phyloP scores from a whole-genome alignment of 352 stramenopile genomes.

The Phytopythium oedochilum region DNA sequence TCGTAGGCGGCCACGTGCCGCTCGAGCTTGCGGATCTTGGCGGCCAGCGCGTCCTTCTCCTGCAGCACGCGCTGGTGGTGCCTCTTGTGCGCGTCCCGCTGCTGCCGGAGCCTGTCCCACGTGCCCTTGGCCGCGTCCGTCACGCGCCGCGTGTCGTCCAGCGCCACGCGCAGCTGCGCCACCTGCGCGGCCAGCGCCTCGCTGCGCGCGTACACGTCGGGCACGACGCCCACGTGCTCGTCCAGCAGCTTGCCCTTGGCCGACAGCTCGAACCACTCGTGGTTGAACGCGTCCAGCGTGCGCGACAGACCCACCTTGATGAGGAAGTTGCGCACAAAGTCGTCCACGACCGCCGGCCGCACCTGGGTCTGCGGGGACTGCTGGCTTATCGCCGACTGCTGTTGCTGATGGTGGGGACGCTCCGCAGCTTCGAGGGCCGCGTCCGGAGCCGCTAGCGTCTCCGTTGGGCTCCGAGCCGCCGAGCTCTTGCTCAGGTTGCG shows the following conservation, averaged over 20 bases:
- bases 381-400: not conserved
- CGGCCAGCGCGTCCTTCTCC: constrained; percentile 91
- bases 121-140: constrained; percentile 89
- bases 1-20: constrained; percentile 91
- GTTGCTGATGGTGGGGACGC: not conserved
- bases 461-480: no score
- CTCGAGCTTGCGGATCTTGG: constrained; percentile 90
- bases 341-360: constrained; percentile 87
- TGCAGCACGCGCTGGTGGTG: constrained; percentile 94
- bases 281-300: constrained; percentile 94
- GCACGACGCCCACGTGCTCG: constrained; percentile 88
- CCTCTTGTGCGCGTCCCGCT: constrained; percentile 95
- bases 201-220: constrained; percentile 94
- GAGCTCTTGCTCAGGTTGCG: constrained; percentile 68
- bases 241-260: constrained; percentile 89
- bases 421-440: not conserved
- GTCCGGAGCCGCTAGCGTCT: no score
- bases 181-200: constrained; percentile 90
- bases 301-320: constrained; percentile 90
- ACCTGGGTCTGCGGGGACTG: constrained; percentile 48
- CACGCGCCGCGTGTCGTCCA: constrained; percentile 88
- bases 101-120: constrained; percentile 95
- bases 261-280: constrained; percentile 95
- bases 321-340: constrained; percentile 95
- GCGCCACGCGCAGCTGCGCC: constrained; percentile 71